These are phyloP conservation scores for Ogataea pini DNA, from an alignment of 805 yeast species.

Conservation along the genomic window DNA sequence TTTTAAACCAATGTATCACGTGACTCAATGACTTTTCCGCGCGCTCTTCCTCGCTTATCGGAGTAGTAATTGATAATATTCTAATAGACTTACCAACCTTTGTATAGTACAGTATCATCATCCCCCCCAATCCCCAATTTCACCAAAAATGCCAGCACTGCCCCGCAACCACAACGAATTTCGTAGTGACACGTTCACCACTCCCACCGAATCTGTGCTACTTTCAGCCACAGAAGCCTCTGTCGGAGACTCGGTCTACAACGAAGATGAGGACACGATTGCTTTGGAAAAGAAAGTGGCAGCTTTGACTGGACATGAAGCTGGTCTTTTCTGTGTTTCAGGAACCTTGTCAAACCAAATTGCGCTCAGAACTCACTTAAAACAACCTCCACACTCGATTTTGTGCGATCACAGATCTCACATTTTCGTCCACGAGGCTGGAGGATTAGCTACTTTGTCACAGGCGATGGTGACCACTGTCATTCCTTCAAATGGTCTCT, in stretches of 20 bases:
- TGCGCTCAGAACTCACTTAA: constrained; percentile 71
- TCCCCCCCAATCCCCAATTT: too few species aligned
- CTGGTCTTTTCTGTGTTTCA: constrained; percentile 80
- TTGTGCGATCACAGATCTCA: constrained; percentile 87
- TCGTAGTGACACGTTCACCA: constrained; percentile 86
- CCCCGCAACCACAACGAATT: constrained; percentile 45
- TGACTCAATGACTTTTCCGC: too few species aligned
- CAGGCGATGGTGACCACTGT: constrained; percentile 92
- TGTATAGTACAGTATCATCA: too few species aligned
- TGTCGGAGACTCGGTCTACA: constrained; percentile 86
- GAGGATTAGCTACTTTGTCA: constrained; percentile 84
- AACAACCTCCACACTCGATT: constrained; percentile 83
- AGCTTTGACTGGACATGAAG: constrained; percentile 71
- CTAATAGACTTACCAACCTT: too few species aligned
- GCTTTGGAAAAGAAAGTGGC: constrained; percentile 66
- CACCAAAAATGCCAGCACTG: constrained; percentile 2
- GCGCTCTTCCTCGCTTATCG: too few species aligned
- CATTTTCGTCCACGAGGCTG: constrained; percentile 82
- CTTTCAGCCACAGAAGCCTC: constrained; percentile 57
- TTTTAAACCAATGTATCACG: too few species aligned
- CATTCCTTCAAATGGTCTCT: constrained; percentile 69
- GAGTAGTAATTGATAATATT: too few species aligned
- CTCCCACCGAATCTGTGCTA: constrained; percentile 76
- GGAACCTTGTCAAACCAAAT: constrained; percentile 92
- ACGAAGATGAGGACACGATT: constrained; percentile 73